A percentile compares a stretch with the other conserved stretches of the same genome.
Conservation (phyloP, 495 filamentous ascomycete genomes). For the Trichoderma erinaceum region DNA sequence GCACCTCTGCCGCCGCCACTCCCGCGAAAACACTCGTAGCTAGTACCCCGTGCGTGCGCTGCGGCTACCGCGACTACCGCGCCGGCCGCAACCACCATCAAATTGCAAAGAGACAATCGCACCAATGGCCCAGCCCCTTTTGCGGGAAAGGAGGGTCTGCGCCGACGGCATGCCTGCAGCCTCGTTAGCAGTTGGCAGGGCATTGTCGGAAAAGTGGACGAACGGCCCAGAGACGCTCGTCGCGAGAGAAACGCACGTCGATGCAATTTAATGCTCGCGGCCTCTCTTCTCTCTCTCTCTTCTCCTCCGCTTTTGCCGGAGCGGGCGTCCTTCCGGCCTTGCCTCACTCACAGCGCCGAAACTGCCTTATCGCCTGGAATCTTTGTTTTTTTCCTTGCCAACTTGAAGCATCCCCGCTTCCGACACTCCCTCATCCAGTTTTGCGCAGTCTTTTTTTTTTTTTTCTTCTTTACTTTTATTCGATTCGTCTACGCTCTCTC, state of each 20-base stretch:
- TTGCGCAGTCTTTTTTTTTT: not conserved
- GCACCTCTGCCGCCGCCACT: not conserved
- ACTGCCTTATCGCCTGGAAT: not conserved
- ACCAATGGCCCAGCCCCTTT: constrained; percentile 13
- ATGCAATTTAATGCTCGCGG: not conserved
- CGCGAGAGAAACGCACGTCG: not conserved
- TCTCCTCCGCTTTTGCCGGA: constrained; percentile 11
- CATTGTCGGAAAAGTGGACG: constrained; percentile 13
- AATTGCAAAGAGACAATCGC: constrained; percentile 5
- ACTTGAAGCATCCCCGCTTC: constrained; percentile 12
- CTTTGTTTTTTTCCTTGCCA: not conserved
- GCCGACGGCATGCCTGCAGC: constrained; percentile 8
- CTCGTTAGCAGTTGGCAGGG: constrained; percentile 1
- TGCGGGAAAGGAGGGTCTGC: constrained; percentile 2
- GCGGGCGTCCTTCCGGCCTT: constrained; percentile 13
- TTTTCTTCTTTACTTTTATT: not conserved
- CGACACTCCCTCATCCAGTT: constrained; percentile 1
- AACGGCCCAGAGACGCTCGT: constrained; percentile 3
- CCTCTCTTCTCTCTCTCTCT: not conserved
- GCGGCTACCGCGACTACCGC: not conserved
- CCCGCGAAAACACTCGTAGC: not conserved
- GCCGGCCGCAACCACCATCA: not conserved
- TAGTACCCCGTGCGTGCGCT: not conserved
- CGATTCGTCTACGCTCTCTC: constrained; percentile 9
- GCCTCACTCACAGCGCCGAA: not conserved